Base-by-base conservation (phyloP, 495 filamentous ascomycete genomes). In the Halenospora varia region DNA sequence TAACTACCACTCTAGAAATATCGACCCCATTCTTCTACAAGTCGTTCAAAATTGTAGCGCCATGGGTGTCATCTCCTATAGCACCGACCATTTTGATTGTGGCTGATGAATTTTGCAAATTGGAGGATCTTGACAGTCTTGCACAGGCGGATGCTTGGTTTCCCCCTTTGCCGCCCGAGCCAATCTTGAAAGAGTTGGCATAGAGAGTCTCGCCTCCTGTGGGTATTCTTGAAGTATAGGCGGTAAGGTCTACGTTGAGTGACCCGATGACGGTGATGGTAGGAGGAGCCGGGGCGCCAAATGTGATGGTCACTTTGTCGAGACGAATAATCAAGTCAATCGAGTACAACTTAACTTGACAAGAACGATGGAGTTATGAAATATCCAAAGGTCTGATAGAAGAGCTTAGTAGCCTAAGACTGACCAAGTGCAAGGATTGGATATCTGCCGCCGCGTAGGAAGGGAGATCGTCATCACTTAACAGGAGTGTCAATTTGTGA, bases 101-200 rank as follows among this genome's bases (percentile, higher is more conserved):
- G 2, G 88, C 82, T 11, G 58, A 40, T 11, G 62, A 52, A 8
- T 48, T 52, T 15, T 59, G 67, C 18, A 66, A 10, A 60, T 65
- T 53, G 15, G 44, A 48, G 10, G 22, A 48, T 19, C 51, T 35
- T 4, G 29, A 35, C 6, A 35, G 29, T 35, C 13, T 35, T 35
- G 6, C 29, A 13, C 29, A 35, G 11, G n/a, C 45, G 1, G 94
- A 87, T 42, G 90, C 90, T 72, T 96, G 92, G 76, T 97, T 97
- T 40, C 89, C 88, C 60, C 92, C 92, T 73, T 97, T 97, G 42
- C 92, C 92, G 56, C 92, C 92, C n/a, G 85, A 85, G 53, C 86
- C 91, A 49, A 82, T 87, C 69, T 80, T 76, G 75, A 92, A 93
- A 10, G 81, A 80, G 54, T 73, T 78, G 15, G 89, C 76, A 3